Evolutionary conservation across 108 stramenopile genomes (phyloP).

Genomic region (Poteriospumella lacustris): DNA sequence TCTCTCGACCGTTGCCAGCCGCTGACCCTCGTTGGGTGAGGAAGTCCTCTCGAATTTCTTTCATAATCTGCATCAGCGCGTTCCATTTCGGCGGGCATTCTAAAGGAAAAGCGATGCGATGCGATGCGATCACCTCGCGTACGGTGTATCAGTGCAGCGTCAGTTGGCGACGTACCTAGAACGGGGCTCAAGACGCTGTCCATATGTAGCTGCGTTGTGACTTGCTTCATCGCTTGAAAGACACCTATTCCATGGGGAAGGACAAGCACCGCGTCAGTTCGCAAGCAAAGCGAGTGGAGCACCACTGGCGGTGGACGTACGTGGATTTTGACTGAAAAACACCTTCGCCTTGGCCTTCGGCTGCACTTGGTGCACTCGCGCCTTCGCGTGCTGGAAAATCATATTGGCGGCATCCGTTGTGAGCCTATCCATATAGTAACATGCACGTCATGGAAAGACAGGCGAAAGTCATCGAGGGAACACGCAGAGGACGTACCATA

Average conservation of each 20-base stretch:
- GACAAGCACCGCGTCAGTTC: too few species aligned
- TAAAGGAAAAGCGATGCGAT: too few species aligned
- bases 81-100: constrained; percentile 71
- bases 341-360: too few species aligned
- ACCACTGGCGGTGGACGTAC: too few species aligned
- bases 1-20: constrained; percentile 34
- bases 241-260: too few species aligned
- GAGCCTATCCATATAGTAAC: background rate
- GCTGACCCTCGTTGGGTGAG: background rate
- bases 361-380: constrained; percentile 67
- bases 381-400: constrained; percentile 86
- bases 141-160: too few species aligned
- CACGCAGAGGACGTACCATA: constrained; percentile 78
- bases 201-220: background rate
- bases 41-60: constrained; percentile 64
- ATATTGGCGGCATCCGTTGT: background rate
- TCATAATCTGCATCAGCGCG: constrained; percentile 68
- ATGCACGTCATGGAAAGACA: background rate
- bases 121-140: too few species aligned
- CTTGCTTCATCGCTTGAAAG: background rate
- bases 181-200: background rate
- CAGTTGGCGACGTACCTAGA: too few species aligned
- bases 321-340: too few species aligned
- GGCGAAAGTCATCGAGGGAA: background rate
- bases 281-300: too few species aligned